phyloP scores from a whole-genome alignment of 1,139 yeast genomes.

The Geotrichum restrictum region DNA sequence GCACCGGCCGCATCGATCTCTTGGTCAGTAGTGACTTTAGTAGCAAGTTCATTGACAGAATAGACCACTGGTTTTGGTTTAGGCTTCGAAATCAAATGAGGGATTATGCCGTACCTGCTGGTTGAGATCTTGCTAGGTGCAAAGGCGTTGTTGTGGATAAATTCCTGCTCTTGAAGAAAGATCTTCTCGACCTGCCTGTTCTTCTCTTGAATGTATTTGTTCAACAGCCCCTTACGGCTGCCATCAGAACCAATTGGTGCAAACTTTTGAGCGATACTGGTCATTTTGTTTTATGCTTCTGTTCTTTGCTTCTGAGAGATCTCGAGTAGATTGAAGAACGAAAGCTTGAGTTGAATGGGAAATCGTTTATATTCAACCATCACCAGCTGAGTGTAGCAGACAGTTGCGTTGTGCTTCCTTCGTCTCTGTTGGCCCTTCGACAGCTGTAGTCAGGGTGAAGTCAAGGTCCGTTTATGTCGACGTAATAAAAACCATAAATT shows the following conservation, averaged over 20 bases:
- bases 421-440: no score
- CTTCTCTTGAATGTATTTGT: neutral
- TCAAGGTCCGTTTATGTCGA: no score
- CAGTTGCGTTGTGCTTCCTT: no score
- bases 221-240: neutral
- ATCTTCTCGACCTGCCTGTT: conserved; percentile 1
- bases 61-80: neutral
- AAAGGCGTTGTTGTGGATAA: neutral
- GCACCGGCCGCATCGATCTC: neutral
- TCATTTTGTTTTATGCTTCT: no score
- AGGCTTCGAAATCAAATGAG: no score
- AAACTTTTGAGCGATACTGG: neutral
- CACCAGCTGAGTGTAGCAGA: no score
- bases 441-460: no score
- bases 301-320: no score
- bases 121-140: neutral
- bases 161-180: conserved; percentile 1
- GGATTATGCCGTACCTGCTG: neutral
- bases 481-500: no score
- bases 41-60: neutral
- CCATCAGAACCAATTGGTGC: neutral
- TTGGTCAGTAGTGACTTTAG: neutral
- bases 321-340: no score
- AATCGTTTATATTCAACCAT: no score
- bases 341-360: no score